Evolutionary conservation across 2,329 filamentous ascomycete species (phyloP).

Genomic region (Aspergillus caelatus): DNA sequence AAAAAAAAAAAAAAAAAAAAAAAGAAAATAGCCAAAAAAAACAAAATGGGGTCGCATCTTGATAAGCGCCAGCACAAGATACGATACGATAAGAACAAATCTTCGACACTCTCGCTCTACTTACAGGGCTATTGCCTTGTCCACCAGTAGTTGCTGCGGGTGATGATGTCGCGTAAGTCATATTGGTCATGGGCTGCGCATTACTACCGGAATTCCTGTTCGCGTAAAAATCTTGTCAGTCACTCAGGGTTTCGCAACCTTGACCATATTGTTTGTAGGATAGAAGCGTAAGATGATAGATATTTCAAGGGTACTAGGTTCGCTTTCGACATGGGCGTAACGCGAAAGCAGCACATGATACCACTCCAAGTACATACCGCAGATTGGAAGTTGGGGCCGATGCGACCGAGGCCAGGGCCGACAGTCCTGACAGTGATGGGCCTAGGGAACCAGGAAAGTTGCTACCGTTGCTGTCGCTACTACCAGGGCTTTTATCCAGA

Average conservation of each 20-base stretch:
- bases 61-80: constrained; percentile 9
- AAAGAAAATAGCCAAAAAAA: constrained; percentile 20
- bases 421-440: constrained; percentile 58
- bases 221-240: constrained; percentile 27
- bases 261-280: background rate
- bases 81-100: constrained; percentile 8
- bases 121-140: constrained; percentile 54
- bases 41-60: constrained; percentile 12
- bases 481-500: constrained; percentile 29
- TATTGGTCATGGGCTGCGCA: constrained; percentile 58
- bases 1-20: constrained; percentile 28
- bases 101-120: constrained; percentile 22
- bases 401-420: constrained; percentile 62
- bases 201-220: constrained; percentile 43
- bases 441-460: constrained; percentile 38
- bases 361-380: constrained; percentile 46
- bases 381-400: constrained; percentile 55
- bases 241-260: constrained; percentile 12
- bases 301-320: too few species aligned
- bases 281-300: background rate
- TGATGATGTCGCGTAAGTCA: constrained; percentile 66
- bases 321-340: background rate
- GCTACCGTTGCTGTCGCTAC: constrained; percentile 27
- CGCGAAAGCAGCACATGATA: background rate
- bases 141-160: constrained; percentile 67